Evolutionary conservation across 257 asterid genomes (phyloP).

Genomic region (Scutellaria baicalensis): DNA sequence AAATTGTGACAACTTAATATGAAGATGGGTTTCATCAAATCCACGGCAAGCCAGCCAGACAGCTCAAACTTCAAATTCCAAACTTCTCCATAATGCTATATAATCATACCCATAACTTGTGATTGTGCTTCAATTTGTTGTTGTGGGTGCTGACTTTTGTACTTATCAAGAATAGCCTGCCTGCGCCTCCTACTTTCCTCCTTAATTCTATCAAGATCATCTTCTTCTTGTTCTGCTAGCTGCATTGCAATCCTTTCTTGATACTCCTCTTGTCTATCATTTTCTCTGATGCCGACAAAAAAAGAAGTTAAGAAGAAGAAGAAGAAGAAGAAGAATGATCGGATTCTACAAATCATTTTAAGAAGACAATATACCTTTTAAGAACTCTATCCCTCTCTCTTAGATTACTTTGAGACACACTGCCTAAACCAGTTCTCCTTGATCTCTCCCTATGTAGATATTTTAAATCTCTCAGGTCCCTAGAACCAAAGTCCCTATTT

Average conservation of each 20-base stretch:
- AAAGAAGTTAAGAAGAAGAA: not conserved
- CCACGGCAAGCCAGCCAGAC: not conserved
- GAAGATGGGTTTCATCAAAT: too few relatives aligned
- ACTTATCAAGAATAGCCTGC: slow-evolving; percentile 86
- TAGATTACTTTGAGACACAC: slow-evolving; percentile 18
- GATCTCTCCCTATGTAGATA: slow-evolving; percentile 31
- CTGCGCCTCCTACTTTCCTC: slow-evolving; percentile 89
- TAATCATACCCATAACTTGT: slow-evolving; percentile 31
- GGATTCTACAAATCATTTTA: not conserved
- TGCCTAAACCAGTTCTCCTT: slow-evolving; percentile 29
- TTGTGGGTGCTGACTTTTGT: slow-evolving; percentile 33
- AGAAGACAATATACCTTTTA: slow-evolving; percentile 43
- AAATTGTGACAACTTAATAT: too few relatives aligned
- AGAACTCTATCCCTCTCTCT: slow-evolving; percentile 25
- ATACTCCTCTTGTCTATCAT: slow-evolving; percentile 65
- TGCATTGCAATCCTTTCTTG: slow-evolving; percentile 63
- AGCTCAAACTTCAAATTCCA: not conserved
- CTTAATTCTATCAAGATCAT: slow-evolving; percentile 77
- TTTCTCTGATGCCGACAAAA: slow-evolving; percentile 48
- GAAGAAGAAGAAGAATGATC: not conserved
- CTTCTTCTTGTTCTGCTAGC: slow-evolving; percentile 88
- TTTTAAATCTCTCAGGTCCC: slow-evolving; percentile 48
- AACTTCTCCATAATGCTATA: not conserved
- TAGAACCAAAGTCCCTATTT: slow-evolving; percentile 38
- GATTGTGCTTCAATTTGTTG: slow-evolving; percentile 26